phyloP scores from a whole-genome alignment of 2,329 filamentous ascomycete genomes.

The Botryotinia narcissicola region DNA sequence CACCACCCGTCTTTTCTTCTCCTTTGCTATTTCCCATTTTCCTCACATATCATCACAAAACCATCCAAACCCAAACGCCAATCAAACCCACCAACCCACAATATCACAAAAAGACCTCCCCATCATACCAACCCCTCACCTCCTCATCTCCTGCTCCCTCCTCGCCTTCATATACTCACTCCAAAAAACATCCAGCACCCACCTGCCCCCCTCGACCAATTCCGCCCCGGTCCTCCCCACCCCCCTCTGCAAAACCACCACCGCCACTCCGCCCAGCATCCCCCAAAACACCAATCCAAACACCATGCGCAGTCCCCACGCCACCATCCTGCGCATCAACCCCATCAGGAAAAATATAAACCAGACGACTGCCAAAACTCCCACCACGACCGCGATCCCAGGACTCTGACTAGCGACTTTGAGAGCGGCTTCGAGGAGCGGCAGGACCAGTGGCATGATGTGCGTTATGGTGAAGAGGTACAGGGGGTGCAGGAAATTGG shows the following conservation, averaged over 20 bases:
- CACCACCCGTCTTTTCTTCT: constrained; percentile 9
- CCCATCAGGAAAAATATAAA: constrained; percentile 66
- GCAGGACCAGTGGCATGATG: constrained; percentile 29
- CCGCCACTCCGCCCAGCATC: constrained; percentile 50
- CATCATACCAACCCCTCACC: constrained; percentile 10
- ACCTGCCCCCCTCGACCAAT: constrained; percentile 47
- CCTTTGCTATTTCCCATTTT: constrained; percentile 15
- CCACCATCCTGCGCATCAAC: constrained; percentile 67
- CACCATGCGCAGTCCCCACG: constrained; percentile 73
- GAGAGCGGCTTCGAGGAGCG: constrained; percentile 20
- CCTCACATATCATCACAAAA: too few species aligned
- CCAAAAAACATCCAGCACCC: constrained; percentile 55
- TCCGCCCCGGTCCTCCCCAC: constrained; percentile 63
- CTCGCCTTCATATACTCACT: constrained; percentile 57
- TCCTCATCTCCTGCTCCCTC: constrained; percentile 32
- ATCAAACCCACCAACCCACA: background rate
- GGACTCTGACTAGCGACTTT: constrained; percentile 32
- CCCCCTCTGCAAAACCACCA: constrained; percentile 64
- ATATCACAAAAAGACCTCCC: constrained; percentile 5
- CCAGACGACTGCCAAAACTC: constrained; percentile 45
- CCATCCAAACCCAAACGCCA: background rate
- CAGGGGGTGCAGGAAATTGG: constrained; percentile 7
- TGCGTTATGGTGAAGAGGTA: background rate
- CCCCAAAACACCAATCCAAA: constrained; percentile 65
- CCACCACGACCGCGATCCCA: background rate